These are phyloP conservation scores for Vicia sativa DNA, from an alignment of 306 rosid genomes.

Conservation along the genomic window DNA sequence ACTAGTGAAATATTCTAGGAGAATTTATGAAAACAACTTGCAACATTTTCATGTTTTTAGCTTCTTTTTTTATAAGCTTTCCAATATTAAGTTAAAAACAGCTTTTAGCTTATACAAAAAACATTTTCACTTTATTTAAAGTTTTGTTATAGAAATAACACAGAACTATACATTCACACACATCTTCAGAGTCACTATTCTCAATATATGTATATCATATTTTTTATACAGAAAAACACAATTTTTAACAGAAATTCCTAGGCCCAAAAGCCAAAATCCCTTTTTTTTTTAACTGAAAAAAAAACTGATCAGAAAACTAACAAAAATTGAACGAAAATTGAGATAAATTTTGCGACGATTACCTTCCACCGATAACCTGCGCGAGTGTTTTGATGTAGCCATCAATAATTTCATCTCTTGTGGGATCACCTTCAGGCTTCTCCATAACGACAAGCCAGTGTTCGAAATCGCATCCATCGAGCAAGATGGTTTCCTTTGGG, in stretches of 20 bases:
- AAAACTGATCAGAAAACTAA: too few relatives aligned
- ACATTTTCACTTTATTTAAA: background rate
- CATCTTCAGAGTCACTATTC: too few relatives aligned
- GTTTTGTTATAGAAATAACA: background rate
- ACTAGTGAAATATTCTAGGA: background rate
- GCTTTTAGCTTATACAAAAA: background rate
- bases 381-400: slow-evolving; percentile 77
- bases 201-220: background rate
- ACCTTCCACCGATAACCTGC: slow-evolving; percentile 70
- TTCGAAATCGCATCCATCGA: slow-evolving; percentile 95
- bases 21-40: background rate
- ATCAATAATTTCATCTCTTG: slow-evolving; percentile 82
- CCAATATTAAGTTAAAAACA: background rate
- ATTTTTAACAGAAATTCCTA: background rate
- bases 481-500: slow-evolving; percentile 88
- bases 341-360: background rate
- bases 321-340: background rate
- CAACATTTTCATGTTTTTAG: background rate
- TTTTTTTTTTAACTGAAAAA: background rate
- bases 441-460: slow-evolving; percentile 98
- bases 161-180: too few relatives aligned
- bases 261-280: background rate
- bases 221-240: background rate
- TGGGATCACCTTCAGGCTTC: slow-evolving; percentile 69
- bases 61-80: background rate